Percentiles rank a stretch among this genome's conserved stretches.
These are phyloP conservation scores for Suillus fuscotomentosus DNA, from an alignment of 768 basidiomycete species.

Conservation along the genomic window DNA sequence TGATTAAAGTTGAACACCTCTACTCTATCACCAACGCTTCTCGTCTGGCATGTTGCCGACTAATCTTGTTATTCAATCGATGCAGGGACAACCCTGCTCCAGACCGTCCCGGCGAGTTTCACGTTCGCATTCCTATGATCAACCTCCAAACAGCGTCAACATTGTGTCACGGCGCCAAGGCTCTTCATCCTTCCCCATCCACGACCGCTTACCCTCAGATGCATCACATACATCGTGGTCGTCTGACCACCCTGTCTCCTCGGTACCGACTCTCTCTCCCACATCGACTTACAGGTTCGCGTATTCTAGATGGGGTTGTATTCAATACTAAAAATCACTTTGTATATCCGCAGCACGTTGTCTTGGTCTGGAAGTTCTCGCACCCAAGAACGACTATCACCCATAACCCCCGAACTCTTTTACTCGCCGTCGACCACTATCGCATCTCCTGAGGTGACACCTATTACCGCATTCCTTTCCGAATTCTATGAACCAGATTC, in stretches of 20 bases:
- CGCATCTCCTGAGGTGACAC: conserved; percentile 9
- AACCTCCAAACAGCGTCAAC: neutral
- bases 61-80: neutral
- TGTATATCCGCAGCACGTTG: conserved; percentile 2
- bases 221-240: neutral
- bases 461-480: conserved; percentile 9
- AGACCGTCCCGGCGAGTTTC: neutral
- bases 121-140: neutral
- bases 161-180: neutral
- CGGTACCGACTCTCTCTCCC: conserved; percentile 19
- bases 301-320: neutral
- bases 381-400: conserved; percentile 13
- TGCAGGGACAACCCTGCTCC: neutral
- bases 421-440: conserved; percentile 11
- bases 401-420: conserved; percentile 21
- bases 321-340: neutral
- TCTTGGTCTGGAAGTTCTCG: conserved; percentile 17
- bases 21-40: neutral
- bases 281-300: conserved; percentile 26
- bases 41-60: neutral
- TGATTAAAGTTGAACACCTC: neutral
- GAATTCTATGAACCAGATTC: conserved; percentile 10
- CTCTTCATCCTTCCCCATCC: neutral
- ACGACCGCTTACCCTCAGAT: neutral
- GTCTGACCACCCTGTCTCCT: conserved; percentile 13